phyloP scores from a whole-genome alignment of 306 rosid species.

The Corylus americana region DNA sequence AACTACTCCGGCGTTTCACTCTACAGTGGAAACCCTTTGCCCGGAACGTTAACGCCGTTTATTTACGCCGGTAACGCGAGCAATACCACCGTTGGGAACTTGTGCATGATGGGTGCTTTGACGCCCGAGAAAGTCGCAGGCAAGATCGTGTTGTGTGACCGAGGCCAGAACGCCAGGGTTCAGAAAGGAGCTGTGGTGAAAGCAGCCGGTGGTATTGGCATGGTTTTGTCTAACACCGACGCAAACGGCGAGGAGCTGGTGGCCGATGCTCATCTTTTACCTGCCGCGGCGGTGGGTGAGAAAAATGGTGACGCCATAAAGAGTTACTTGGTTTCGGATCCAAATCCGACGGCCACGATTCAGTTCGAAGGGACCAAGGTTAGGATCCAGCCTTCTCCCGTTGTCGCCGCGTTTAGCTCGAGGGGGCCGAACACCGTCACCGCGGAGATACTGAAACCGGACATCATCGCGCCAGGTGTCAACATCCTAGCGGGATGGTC shows the following conservation, averaged over 20 bases:
- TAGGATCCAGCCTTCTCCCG: constrained; percentile 67
- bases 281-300: constrained; percentile 57
- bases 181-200: constrained; percentile 67
- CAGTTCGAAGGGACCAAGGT: constrained; percentile 60
- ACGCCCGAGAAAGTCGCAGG: constrained; percentile 58
- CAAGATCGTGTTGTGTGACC: constrained; percentile 71
- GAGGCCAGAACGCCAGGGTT: constrained; percentile 50
- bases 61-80: constrained; percentile 62
- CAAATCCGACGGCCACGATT: constrained; percentile 50
- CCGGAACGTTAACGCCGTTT: constrained; percentile 33
- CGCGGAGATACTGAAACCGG: constrained; percentile 68
- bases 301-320: constrained; percentile 41
- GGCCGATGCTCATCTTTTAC: constrained; percentile 71
- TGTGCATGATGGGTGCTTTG: constrained; percentile 51
- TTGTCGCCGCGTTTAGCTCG: constrained; percentile 78
- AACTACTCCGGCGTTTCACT: constrained; percentile 67
- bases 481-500: constrained; percentile 76
- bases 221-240: constrained; percentile 58
- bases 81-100: constrained; percentile 31
- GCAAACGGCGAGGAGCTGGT: constrained; percentile 60
- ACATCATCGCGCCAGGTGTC: constrained; percentile 80
- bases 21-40: constrained; percentile 34
- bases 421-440: constrained; percentile 69
- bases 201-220: constrained; percentile 72
- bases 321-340: constrained; percentile 43